These are phyloP conservation scores for Hyphopichia wangnamkhiaoensis DNA, from an alignment of 1,139 yeast genomes.

Conservation along the genomic window DNA sequence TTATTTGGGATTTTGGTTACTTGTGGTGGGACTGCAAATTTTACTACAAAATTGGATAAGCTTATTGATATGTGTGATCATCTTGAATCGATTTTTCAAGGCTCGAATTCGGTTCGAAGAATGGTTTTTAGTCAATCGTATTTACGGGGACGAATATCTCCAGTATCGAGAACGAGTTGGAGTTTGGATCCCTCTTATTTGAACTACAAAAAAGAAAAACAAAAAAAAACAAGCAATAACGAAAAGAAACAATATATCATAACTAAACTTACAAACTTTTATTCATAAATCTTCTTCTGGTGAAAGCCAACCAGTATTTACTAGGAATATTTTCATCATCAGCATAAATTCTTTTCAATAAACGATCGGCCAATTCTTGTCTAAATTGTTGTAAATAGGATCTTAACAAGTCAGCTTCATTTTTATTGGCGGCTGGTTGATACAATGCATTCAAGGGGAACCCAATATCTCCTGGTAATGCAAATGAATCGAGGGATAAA, in stretches of 20 bases:
- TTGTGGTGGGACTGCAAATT: conserved; percentile 36
- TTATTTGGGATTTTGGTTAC: conserved; percentile 44
- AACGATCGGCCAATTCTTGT: conserved; percentile 85
- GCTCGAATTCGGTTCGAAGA: conserved; percentile 40
- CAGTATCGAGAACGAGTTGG: conserved; percentile 25
- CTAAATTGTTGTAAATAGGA: conserved; percentile 87
- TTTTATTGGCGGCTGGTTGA: conserved; percentile 70
- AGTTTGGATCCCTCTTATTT: conserved; percentile 32
- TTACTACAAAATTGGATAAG: conserved; percentile 26
- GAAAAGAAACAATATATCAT: not conserved
- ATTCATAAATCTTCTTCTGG: conserved; percentile 94
- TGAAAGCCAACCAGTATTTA: conserved; percentile 93
- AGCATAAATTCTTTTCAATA: conserved; percentile 70
- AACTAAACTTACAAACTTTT: conserved; percentile 48
- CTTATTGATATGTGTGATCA: conserved; percentile 16
- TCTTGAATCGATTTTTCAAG: conserved; percentile 32
- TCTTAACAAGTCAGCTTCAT: conserved; percentile 77
- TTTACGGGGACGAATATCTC: conserved; percentile 31
- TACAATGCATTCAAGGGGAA: conserved; percentile 89
- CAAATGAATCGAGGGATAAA: conserved; percentile 81
- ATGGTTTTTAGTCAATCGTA: conserved; percentile 25
- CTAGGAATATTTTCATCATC: conserved; percentile 58
- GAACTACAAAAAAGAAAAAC: conserved; percentile 5
- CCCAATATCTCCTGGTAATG: conserved; percentile 93
- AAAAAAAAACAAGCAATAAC: too few species aligned